Base-by-base conservation (phyloP, 164 flowering plant species). In the Vitis rotundifolia region DNA sequence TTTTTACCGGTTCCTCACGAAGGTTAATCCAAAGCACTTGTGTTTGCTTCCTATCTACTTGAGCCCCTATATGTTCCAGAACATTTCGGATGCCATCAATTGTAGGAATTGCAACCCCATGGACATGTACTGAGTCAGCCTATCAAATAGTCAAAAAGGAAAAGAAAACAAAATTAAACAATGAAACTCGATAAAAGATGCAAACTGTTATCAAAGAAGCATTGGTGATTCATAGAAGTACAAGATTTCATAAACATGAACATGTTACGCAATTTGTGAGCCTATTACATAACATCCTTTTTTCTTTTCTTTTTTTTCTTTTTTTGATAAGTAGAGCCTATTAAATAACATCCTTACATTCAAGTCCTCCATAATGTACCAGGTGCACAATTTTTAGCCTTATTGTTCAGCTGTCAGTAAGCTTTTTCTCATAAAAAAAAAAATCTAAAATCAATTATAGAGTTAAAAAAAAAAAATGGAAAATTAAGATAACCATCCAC, bases 71-170 rank as follows among this genome's bases (percentile, higher is more conserved):
- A 78, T 94, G 88, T 68, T 86, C 78, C 67, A 92, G 94, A 69
- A 94, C 97, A 85, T 92, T 92, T 13, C 79, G 84, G 49, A 92
- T 92, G 49, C 98, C 98, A 57, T 81, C 88, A 49, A 72, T 80
- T 9, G 94, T 94, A 48, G 98, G 97, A 70, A 92, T 94, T 31
- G 98, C 97, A 66, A 94, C 98, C 68, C 98, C 98, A 74, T 94
- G 95, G 18, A 94, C 98, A 74, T 70, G 92, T 66, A 86, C 77
- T 8, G 90, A 84, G 26, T 82, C 89, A 12, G 93, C 98, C 98
- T 94, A 70, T 61, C 15, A 66, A 64, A 1, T 1, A 54, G 22
- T 60, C 61, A 69, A 5, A 50, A 71, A 66, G 7, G 56, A 49
- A 26, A 15, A 11, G 49, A 18, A 64, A 66, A 62, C 1, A 26